Evolutionary conservation across 371 early-diverging fungal species (phyloP).

Genomic region (Mucor mucedo): DNA sequence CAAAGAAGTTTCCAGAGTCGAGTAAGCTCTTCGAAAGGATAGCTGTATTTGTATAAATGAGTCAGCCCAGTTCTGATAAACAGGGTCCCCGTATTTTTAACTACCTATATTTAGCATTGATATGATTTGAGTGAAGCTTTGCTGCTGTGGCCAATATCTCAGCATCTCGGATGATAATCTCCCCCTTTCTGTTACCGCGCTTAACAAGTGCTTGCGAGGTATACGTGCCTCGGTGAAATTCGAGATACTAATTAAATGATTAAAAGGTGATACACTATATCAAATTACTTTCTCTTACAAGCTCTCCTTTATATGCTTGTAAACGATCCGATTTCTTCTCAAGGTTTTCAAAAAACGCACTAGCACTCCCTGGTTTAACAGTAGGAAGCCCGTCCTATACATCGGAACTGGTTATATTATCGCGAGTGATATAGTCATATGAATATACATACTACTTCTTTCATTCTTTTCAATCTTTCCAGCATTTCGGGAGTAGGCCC

Average conservation of each 20-base stretch:
- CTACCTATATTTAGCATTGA: constrained; percentile 17
- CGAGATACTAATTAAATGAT: constrained; percentile 61
- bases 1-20: constrained; percentile 91
- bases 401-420: background rate
- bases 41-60: constrained; percentile 33
- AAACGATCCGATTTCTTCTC: constrained; percentile 70
- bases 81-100: background rate
- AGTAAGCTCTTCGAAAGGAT: constrained; percentile 77
- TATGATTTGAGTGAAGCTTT: constrained; percentile 21
- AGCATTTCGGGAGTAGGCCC: constrained; percentile 90
- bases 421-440: background rate
- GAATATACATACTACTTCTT: constrained; percentile 58
- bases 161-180: constrained; percentile 83
- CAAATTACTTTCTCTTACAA: constrained; percentile 50
- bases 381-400: constrained; percentile 74
- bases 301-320: constrained; percentile 90
- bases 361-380: constrained; percentile 76
- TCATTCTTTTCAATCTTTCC: constrained; percentile 80
- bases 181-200: constrained; percentile 83
- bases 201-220: constrained; percentile 91
- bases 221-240: constrained; percentile 97
- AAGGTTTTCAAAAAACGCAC: constrained; percentile 79
- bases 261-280: background rate
- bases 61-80: background rate
- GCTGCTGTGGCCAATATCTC: constrained; percentile 73